Evolutionary conservation across 257 asterid species (phyloP).

Genomic region (Lavandula angustifolia): DNA sequence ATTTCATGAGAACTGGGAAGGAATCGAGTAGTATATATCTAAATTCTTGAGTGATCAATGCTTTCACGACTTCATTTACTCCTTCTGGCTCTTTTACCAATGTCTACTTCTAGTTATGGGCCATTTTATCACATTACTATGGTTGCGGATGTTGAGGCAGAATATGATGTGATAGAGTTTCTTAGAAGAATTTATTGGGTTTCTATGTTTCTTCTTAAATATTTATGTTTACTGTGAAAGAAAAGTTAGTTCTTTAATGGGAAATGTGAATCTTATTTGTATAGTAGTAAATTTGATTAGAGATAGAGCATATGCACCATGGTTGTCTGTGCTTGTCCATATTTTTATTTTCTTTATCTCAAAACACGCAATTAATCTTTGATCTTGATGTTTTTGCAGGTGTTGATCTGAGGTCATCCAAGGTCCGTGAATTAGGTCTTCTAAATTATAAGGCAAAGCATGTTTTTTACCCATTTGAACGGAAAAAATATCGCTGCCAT

Average conservation of each 20-base stretch:
- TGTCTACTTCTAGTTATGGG: background rate
- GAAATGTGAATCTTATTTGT: constrained; percentile 18
- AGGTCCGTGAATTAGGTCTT: constrained; percentile 93
- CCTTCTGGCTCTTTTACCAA: constrained; percentile 7
- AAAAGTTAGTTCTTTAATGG: background rate
- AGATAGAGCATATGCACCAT: background rate
- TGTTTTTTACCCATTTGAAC: constrained; percentile 75
- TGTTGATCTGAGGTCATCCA: constrained; percentile 91
- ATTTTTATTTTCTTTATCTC: background rate
- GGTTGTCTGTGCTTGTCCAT: constrained; percentile 15
- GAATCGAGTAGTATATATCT: constrained; percentile 2
- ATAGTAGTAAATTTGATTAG: constrained; percentile 3
- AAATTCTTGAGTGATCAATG: background rate
- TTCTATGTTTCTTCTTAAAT: background rate
- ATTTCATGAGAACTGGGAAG: constrained; percentile 10
- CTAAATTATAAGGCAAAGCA: constrained; percentile 83
- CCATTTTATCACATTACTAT: background rate
- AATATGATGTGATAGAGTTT: constrained; percentile 18
- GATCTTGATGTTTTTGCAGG: constrained; percentile 54
- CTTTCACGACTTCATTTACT: background rate
- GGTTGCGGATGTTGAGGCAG: constrained; percentile 18
- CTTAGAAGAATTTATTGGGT: constrained; percentile 10
- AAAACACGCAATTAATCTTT: background rate
- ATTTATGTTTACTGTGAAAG: background rate
- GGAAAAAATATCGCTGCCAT: constrained; percentile 82